Conservation (phyloP, 2,329 filamentous ascomycete species). For the Aspergillus ibericus region DNA sequence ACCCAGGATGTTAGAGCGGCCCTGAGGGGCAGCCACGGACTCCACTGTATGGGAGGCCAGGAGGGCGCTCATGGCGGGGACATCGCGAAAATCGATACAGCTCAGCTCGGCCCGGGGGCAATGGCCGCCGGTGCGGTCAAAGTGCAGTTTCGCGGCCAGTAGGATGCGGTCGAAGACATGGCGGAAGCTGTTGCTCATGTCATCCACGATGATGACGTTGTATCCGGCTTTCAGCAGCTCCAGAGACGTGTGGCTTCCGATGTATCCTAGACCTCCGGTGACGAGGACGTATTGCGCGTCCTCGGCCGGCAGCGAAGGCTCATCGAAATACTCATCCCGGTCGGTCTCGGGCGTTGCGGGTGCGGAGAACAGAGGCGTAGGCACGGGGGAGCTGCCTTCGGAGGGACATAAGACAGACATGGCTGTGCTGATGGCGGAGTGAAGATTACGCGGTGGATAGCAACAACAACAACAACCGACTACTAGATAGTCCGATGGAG, state of each 20-base stretch:
- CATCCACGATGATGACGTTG: slow-evolving; percentile 41
- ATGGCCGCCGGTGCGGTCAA: slow-evolving; percentile 17
- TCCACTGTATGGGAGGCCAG: slow-evolving; percentile 41
- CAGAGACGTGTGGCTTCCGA: slow-evolving; percentile 40
- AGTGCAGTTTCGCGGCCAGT: slow-evolving; percentile 35
- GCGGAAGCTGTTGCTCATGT: slow-evolving; percentile 38
- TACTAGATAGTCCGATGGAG: not conserved
- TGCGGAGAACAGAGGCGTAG: slow-evolving; percentile 6
- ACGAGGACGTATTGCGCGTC: slow-evolving; percentile 42
- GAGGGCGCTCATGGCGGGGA: slow-evolving; percentile 3
- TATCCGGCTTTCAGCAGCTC: slow-evolving; percentile 40
- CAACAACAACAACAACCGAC: not conserved
- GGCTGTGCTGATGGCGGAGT: not conserved
- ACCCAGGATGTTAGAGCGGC: slow-evolving; percentile 53
- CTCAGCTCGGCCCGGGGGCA: slow-evolving; percentile 5
- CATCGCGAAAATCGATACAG: slow-evolving; percentile 11
- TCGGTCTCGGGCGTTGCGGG: slow-evolving; percentile 13
- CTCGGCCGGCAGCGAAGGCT: not conserved
- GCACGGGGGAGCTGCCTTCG: slow-evolving; percentile 5
- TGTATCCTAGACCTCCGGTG: slow-evolving; percentile 41
- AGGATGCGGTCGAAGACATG: slow-evolving; percentile 33
- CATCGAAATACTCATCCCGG: slow-evolving; percentile 7
- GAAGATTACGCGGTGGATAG: not conserved
- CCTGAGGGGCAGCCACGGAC: slow-evolving; percentile 41
- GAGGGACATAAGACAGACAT: not conserved